A percentile compares a stretch with the other conserved stretches of the same genome.
These are phyloP conservation scores for Lenzites betulinus DNA, from an alignment of 768 basidiomycete species.

Conservation along the genomic window DNA sequence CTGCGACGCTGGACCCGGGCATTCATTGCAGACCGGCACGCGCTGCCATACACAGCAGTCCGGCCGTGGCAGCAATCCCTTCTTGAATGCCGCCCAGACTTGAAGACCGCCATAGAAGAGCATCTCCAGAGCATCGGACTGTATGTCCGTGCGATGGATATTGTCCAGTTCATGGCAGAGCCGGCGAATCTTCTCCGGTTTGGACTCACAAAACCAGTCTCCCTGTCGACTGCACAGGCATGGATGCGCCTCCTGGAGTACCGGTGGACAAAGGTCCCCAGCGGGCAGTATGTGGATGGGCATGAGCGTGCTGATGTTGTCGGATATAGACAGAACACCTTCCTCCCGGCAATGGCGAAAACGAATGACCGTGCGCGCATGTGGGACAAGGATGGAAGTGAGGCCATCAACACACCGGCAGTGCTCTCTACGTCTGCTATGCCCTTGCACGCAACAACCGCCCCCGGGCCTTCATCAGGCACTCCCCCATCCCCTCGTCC, in stretches of 20 bases:
- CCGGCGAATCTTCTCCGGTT: slow-evolving; percentile 8
- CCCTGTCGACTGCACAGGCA: slow-evolving; percentile 35
- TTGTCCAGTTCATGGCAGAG: slow-evolving; percentile 12
- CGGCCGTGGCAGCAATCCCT: slow-evolving; percentile 25
- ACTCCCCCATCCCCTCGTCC: too few species aligned
- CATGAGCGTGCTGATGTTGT: slow-evolving; percentile 40
- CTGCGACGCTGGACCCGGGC: slow-evolving; percentile 23
- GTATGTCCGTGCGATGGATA: slow-evolving; percentile 19
- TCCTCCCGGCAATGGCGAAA: slow-evolving; percentile 24
- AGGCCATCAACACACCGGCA: slow-evolving; percentile 9
- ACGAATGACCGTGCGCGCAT: not conserved
- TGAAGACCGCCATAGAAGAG: not conserved
- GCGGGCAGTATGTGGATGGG: slow-evolving; percentile 41
- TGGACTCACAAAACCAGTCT: slow-evolving; percentile 25
- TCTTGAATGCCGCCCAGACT: slow-evolving; percentile 14
- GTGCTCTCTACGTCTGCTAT: too few species aligned
- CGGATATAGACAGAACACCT: slow-evolving; percentile 33
- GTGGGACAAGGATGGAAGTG: slow-evolving; percentile 5
- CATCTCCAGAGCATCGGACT: slow-evolving; percentile 22
- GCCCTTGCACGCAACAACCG: not conserved
- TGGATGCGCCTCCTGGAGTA: slow-evolving; percentile 43
- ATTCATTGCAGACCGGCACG: too few species aligned
- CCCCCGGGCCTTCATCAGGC: too few species aligned
- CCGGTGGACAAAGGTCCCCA: slow-evolving; percentile 29
- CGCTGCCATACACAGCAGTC: slow-evolving; percentile 25